Percentiles rank a stretch among this genome's conserved stretches.
These are phyloP conservation scores for Vanrija sp. DNA, from an alignment of 1,284 basidiomycete species.

Conservation along the genomic window DNA sequence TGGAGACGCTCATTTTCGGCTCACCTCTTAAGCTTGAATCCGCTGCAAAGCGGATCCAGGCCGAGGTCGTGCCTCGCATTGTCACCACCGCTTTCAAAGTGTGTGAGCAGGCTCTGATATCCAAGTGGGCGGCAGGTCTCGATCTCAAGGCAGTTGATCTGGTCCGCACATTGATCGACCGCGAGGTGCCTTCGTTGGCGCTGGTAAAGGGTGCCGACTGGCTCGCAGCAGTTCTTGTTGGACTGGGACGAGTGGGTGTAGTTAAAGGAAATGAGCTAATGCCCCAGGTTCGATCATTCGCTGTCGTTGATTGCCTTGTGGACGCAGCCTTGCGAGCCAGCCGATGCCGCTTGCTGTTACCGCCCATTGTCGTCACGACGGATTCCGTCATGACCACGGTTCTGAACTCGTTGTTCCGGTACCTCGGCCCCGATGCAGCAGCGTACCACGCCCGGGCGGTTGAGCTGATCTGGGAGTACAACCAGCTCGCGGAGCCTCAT, in stretches of 20 bases:
- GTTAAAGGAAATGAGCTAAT: not conserved
- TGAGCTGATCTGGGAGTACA: constrained; percentile 71
- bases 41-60: constrained; percentile 6
- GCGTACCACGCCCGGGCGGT: constrained; percentile 79
- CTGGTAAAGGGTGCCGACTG: constrained; percentile 32
- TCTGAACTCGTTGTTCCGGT: constrained; percentile 59
- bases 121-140: not conserved
- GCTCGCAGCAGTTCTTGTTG: constrained; percentile 31
- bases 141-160: constrained; percentile 19
- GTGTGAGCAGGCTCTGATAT: constrained; percentile 3
- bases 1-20: not conserved
- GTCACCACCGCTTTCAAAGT: constrained; percentile 22
- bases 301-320: constrained; percentile 61
- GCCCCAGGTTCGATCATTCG: constrained; percentile 60
- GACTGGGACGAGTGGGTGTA: constrained; percentile 35
- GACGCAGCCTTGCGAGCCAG: constrained; percentile 57
- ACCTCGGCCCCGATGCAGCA: constrained; percentile 63
- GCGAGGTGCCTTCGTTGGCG: constrained; percentile 23
- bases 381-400: constrained; percentile 26
- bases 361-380: constrained; percentile 21
- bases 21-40: not conserved
- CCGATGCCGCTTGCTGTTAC: constrained; percentile 23
- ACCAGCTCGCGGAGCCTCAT: constrained; percentile 36
- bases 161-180: constrained; percentile 21
- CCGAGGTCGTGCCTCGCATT: constrained; percentile 18